Evolutionary conservation across 345 rosid species (phyloP).

Genomic region (Eucalyptus shirleyi): DNA sequence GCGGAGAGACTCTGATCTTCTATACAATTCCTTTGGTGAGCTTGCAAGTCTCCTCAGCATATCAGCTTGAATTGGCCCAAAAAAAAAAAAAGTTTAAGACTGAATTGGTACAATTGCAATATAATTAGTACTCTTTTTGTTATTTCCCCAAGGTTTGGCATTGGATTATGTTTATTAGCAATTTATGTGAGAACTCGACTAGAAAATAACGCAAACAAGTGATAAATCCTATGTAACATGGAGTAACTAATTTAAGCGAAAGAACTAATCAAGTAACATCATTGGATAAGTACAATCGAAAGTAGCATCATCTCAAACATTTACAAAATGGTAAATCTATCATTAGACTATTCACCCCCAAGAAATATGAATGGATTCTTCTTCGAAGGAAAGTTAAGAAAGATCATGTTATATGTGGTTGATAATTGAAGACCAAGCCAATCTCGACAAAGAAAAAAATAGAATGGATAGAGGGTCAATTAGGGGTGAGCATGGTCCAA

Average conservation of each 20-base stretch:
- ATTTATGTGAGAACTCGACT: not conserved
- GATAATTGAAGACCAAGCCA: not conserved
- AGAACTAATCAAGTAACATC: not conserved
- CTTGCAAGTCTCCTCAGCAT: not conserved
- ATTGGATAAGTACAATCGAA: not conserved
- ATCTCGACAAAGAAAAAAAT: not conserved
- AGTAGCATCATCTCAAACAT: not conserved
- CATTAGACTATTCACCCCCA: not conserved
- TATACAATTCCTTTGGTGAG: not conserved
- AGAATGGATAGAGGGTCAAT: not conserved
- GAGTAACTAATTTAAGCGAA: not conserved
- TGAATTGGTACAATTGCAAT: no score
- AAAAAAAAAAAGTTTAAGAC: no score
- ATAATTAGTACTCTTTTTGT: no score
- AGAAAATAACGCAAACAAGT: not conserved
- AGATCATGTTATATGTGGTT: not conserved
- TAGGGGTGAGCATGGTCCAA: no score
- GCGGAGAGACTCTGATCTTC: not conserved
- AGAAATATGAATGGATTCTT: not conserved
- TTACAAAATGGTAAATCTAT: not conserved
- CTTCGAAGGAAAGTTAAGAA: not conserved
- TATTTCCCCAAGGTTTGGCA: not conserved
- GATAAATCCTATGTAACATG: not conserved
- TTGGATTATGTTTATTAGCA: not conserved
- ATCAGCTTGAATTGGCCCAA: no score